These are phyloP conservation scores for Lasiodiplodia citricola DNA, from an alignment of 2,329 filamentous ascomycete genomes.

Conservation along the genomic window DNA sequence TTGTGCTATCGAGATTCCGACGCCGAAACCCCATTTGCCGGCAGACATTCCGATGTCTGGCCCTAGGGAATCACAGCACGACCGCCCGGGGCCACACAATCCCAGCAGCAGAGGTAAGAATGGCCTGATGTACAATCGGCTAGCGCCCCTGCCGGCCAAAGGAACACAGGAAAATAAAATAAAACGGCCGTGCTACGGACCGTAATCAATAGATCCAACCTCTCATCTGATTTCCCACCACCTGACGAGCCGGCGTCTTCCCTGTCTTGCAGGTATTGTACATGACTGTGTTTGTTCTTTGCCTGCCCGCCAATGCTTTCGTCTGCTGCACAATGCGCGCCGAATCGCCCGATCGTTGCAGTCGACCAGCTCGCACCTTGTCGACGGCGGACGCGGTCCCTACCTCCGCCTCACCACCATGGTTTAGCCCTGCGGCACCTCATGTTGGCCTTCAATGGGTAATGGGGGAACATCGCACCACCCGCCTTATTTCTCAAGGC, in stretches of 20 bases:
- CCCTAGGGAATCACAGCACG: not conserved
- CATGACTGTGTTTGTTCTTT: not conserved
- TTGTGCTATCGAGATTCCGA: not conserved
- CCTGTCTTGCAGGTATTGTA: not conserved
- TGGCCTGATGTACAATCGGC: constrained; percentile 7
- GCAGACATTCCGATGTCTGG: constrained; percentile 4
- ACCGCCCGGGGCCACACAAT: not conserved
- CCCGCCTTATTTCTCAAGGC: not conserved
- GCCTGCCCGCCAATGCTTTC: too few relatives aligned
- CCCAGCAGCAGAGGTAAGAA: not conserved
- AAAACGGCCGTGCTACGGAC: not conserved
- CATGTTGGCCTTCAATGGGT: too few relatives aligned
- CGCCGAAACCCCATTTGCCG: not conserved
- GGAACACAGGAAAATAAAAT: not conserved
- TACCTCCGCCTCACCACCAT: not conserved
- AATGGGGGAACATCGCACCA: not conserved
- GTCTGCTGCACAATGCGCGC: too few relatives aligned
- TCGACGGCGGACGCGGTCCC: not conserved
- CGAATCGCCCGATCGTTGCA: too few relatives aligned
- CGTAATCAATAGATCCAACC: not conserved
- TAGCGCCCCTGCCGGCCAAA: not conserved
- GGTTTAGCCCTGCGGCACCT: too few relatives aligned
- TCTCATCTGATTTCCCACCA: not conserved
- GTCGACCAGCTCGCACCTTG: not conserved
- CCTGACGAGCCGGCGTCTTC: not conserved